These are phyloP conservation scores for Phytophthora meadii DNA, from an alignment of 352 stramenopile species.

Conservation along the genomic window DNA sequence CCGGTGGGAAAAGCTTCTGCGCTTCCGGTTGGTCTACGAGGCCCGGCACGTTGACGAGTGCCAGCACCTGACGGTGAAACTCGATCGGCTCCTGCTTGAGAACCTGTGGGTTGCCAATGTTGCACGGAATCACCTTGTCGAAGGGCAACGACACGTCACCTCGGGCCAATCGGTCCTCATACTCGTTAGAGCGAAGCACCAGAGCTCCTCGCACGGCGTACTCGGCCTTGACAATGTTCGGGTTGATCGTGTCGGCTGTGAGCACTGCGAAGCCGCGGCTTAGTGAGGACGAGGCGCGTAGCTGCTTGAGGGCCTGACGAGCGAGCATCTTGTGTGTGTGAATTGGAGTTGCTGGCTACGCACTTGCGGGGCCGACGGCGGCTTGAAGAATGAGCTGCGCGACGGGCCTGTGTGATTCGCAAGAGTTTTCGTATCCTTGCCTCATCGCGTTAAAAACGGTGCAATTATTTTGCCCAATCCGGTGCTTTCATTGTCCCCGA, in stretches of 20 bases:
- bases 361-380: constrained; percentile 30
- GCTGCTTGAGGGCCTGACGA: constrained; percentile 37
- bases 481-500: not conserved
- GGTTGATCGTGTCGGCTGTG: constrained; percentile 81
- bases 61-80: constrained; percentile 93
- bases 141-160: constrained; percentile 79
- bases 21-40: constrained; percentile 87
- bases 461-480: constrained; percentile 15
- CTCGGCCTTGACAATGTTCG: constrained; percentile 77
- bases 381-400: constrained; percentile 39
- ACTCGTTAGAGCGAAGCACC: constrained; percentile 83
- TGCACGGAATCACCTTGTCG: constrained; percentile 50
- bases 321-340: constrained; percentile 37
- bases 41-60: constrained; percentile 89
- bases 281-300: constrained; percentile 25
- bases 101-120: constrained; percentile 37
- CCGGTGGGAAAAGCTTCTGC: constrained; percentile 81
- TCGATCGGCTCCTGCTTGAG: constrained; percentile 95
- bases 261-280: constrained; percentile 72
- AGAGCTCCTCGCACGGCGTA: constrained; percentile 92
- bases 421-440: constrained; percentile 27
- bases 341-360: not conserved
- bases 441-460: constrained; percentile 14
- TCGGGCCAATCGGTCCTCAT: constrained; percentile 67
- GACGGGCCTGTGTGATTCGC: constrained; percentile 10